Evolutionary conservation across 2,329 filamentous ascomycete genomes (phyloP), one percentile per base, ranked within the genome.

Genomic region (Annulohypoxylon truncatum): DNA sequence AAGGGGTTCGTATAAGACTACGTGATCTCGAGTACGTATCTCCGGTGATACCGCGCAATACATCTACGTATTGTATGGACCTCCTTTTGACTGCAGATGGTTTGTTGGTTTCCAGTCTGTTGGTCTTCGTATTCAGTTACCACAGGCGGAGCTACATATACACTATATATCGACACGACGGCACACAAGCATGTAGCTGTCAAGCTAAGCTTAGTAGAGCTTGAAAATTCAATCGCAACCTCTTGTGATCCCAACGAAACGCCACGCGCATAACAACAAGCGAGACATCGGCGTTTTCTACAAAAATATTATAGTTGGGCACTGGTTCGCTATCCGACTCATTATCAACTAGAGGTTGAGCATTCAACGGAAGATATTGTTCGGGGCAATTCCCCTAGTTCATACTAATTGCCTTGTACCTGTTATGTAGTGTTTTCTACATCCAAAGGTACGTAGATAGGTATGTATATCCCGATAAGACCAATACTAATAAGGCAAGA

Each of bases 81-180:
- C 65, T 60, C 66, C 66, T 68, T 60, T 68, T 63, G 9, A 66
- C 53, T 63, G 63, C 63, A 69, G 59, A 61, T 66, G 55, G 35
- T 42, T 50, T 61, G 62, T 54, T 51, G 52, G 58, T 42, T 59
- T 48, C 42, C 42, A 46, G 7, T 2, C 13, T 28, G 44, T 28
- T 51, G 12, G 35, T 55, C 40, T 64, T 66, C 60, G 59, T 69
- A 61, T 66, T 66, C 46, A 51, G 18, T 50, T 52, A 31, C 52
- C 35, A 60, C 33, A 15, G 26, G 28, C 65, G 35, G 42, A 54
- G 58, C 58, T 56, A 59, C 51, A 61, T 44, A 47, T 26, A 47
- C 42, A 28, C 24, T 52, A 48, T 55, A 58, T 61, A 61, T 55
- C 57, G 42, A 60, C 53, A 66, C 38, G 22, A 46, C 51, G 35